These are phyloP conservation scores for Solanum ossicruentum DNA, from an alignment of 257 asterid genomes.

Conservation along the genomic window DNA sequence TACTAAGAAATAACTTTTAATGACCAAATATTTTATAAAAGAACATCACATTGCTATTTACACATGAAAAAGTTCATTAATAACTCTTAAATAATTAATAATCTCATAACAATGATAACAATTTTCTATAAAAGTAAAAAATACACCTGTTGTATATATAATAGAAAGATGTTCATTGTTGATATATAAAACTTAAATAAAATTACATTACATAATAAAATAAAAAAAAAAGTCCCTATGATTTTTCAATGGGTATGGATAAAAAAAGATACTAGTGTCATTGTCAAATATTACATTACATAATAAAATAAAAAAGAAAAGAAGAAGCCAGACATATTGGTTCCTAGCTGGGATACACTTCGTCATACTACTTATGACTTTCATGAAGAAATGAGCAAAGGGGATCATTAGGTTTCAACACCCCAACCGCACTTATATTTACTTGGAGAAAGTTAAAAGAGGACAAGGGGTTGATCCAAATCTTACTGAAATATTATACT, in stretches of 20 bases:
- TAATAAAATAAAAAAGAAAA: not conserved
- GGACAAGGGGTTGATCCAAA: not conserved
- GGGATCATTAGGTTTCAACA: not conserved
- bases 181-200: not conserved
- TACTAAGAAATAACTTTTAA: too few relatives aligned
- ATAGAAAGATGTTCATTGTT: not conserved
- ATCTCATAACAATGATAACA: not conserved
- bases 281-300: not conserved
- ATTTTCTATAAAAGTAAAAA: not conserved
- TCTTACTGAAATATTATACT: not conserved
- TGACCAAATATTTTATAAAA: too few relatives aligned
- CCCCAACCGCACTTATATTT: not conserved
- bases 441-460: not conserved
- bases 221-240: too few relatives aligned
- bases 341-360: not conserved
- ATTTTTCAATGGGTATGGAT: not conserved
- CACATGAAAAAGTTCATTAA: too few relatives aligned
- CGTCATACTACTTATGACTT: not conserved
- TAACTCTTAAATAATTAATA: not conserved
- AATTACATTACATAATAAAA: too few relatives aligned
- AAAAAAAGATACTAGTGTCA: not conserved
- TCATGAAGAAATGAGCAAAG: not conserved
- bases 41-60: too few relatives aligned
- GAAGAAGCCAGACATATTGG: not conserved
- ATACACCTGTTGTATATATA: not conserved